phyloP scores from a whole-genome alignment of 2,329 filamentous ascomycete species.

The Myotisia sp. region DNA sequence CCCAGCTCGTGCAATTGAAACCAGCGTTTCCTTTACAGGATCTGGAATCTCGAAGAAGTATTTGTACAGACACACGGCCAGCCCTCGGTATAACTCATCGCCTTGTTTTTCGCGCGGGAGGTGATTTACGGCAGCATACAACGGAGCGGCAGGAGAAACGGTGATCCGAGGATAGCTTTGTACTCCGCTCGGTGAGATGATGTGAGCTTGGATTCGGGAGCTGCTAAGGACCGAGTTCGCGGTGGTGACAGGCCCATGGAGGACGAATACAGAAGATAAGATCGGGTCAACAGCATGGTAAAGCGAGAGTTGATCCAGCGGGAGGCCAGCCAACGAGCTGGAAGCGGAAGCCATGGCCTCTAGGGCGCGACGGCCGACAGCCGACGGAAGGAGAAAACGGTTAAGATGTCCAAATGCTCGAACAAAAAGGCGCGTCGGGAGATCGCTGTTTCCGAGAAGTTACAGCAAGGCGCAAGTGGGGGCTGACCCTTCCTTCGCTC shows the following conservation, averaged over 20 bases:
- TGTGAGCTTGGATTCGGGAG: constrained; percentile 86
- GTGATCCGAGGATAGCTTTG: constrained; percentile 83
- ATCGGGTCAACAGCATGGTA: constrained; percentile 78
- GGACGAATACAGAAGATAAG: constrained; percentile 70
- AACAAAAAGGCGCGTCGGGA: no score
- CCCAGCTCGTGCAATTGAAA: constrained; percentile 37
- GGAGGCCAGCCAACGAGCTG: constrained; percentile 59
- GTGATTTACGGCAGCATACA: constrained; percentile 79
- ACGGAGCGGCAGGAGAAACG: constrained; percentile 78
- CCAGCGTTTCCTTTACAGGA: constrained; percentile 57
- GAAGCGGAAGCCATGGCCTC: constrained; percentile 67
- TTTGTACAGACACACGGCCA: constrained; percentile 85
- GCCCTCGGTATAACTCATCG: constrained; percentile 77
- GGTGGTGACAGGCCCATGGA: constrained; percentile 82
- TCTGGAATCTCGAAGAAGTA: constrained; percentile 83
- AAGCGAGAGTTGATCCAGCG: constrained; percentile 67
- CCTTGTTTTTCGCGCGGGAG: constrained; percentile 89
- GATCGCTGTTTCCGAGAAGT: no score
- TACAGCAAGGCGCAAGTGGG: no score
- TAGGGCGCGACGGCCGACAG: no score
- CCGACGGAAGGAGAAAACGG: no score
- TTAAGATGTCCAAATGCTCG: no score
- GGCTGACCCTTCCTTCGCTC: no score
- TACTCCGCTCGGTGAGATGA: constrained; percentile 79
- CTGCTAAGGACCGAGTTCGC: constrained; percentile 75